A percentile compares a stretch with the other conserved stretches of the same genome.
Conservation (phyloP, 257 asterid genomes). For the Solanum dulcamara region DNA sequence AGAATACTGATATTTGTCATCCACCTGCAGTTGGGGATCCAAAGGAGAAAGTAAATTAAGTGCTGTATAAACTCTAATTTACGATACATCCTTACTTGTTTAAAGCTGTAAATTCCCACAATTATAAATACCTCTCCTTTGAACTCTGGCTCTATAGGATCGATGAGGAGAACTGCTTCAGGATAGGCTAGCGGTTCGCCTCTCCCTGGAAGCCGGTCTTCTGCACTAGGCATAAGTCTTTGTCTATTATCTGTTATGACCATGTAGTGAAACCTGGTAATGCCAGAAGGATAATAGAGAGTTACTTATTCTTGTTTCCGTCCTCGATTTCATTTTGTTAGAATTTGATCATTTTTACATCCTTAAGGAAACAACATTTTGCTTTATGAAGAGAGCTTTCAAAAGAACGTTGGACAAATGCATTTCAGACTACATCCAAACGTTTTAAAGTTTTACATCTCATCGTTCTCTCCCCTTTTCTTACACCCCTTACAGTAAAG, state of each 20-base stretch:
- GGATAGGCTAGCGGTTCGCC: slow-evolving; percentile 22
- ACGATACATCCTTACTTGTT: not conserved
- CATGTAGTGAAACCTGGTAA: slow-evolving; percentile 20
- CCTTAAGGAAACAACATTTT: not conserved
- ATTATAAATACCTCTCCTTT: slow-evolving; percentile 22
- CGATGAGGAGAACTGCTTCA: slow-evolving; percentile 25
- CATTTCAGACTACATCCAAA: not conserved
- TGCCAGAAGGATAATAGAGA: not conserved
- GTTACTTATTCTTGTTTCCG: not conserved
- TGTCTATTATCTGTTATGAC: slow-evolving; percentile 18
- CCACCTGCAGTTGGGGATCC: slow-evolving; percentile 7
- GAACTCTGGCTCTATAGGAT: slow-evolving; percentile 23
- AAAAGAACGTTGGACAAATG: not conserved
- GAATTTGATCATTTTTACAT: not conserved
- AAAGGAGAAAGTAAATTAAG: not conserved
- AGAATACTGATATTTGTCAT: slow-evolving; percentile 31
- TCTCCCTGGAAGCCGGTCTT: slow-evolving; percentile 19
- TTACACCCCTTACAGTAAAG: not conserved
- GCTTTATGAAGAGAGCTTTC: not conserved
- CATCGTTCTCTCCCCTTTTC: not conserved
- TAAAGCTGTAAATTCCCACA: not conserved
- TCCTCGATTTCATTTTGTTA: not conserved
- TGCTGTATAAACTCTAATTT: not conserved
- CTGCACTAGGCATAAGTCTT: slow-evolving; percentile 19
- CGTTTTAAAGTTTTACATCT: not conserved